Base-by-base conservation (phyloP, 129 eudicot genomes). In the Flaveria linearis region DNA sequence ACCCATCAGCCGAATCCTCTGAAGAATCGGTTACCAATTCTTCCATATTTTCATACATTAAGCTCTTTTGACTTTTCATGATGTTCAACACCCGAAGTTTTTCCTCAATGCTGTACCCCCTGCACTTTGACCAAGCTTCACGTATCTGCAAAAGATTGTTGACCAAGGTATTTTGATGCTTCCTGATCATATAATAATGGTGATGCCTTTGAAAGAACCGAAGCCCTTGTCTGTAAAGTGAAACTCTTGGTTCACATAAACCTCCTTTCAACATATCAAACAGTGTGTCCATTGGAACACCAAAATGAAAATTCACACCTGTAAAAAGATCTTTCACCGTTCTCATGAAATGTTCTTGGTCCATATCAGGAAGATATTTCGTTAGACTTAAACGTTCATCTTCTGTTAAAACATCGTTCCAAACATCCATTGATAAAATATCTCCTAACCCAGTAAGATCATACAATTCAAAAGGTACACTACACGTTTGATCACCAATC, bases 71-170 rank as follows among this genome's bases (percentile, higher is more conserved):
- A 73, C 88, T 95, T 80, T 80, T 91, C 89, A 83, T 78, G 15
- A 95, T 89, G 70, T 87, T 91, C 81, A 91, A 74, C 42, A 95
- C 96, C n/a, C 87, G 99, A 56, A 91, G 87, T 86, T 95, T 95
- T 84, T 95, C 99, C n/a, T 91, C 97, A 43, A 95, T 91, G 85
- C 96, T 89, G 80, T 91, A 91, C 18, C 99, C 97, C 52, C 80
- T 84, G 73, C 94, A 95, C 80, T 86, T 89, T 46, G 72, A 51
- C 99, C 99, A 95, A n/a, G 95, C 92, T 26, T 91, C 97, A 69
- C 86, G 81, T 65, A 89, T 86, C 86, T 89, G 96, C 73, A 87
- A 74, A 43, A 91, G 83, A 77, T 86, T 85, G 77, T 69, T 76
- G 16, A 91, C 96, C 89, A 95, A 75, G 10, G 85, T 46, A 81